Evolutionary conservation across 2,329 filamentous ascomycete species (phyloP), one percentile per base, ranked within the genome.

Genomic region (Arachnomyces sp.): DNA sequence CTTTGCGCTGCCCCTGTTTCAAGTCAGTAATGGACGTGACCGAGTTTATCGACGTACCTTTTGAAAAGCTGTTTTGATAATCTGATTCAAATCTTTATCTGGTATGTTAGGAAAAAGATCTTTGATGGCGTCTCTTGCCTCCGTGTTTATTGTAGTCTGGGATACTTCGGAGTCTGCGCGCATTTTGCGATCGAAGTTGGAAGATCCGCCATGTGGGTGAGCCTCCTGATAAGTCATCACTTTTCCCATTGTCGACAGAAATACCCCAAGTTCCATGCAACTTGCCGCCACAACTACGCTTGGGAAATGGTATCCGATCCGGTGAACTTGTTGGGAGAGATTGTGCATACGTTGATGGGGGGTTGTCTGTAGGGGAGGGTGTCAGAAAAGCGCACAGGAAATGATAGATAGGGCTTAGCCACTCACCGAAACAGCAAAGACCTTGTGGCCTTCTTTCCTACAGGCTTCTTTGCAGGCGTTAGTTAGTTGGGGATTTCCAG

Each of bases 81-180:
- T 79, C 38, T 70, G 65, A 34, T 72, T 65, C 7, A 79, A 53
- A 53, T 79, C 75, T 39, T 67, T 63, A 37, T 74, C 68, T 2
- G 77, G 77, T 17, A 81, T 79, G 44, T 73, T 77, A 3, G 77
- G 77, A 48, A 80, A 81, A 18, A 81, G 61, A 51, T 81, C 77
- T 45, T 67, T 72, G 36, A 82, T 72, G 8, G 75, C 73, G 39
- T 72, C 70, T 43, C 70, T 65, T 36, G 78, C 73, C 51, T 77
- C 70, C n/a, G 72, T 69, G 43, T 74, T 73, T 36, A 73, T 68
- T 11, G 67, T 70, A 25, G 65, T 55, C 57, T 69, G 60, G 47
- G 56, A 58, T 36, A 55, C 49, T 31, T 64, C 61, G 25, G 57
- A 53, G 28, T 57, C 51, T 43, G 49, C 39, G 37, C 48, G 48